Conservation (phyloP, 441 rosid genomes). For the Arabidopsis hybrid region DNA sequence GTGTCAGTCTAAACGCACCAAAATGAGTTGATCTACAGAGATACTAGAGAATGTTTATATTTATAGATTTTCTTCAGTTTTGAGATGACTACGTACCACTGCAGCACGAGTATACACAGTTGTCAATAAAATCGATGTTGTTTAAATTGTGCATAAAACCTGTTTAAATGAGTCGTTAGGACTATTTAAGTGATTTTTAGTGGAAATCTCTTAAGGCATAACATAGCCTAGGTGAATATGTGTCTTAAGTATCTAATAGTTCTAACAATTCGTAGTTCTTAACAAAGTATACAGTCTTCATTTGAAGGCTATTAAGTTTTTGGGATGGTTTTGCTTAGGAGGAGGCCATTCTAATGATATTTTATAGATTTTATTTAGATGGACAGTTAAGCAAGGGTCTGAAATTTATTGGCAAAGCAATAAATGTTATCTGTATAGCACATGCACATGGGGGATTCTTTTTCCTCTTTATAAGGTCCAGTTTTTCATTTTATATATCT, state of each 20-base stretch:
- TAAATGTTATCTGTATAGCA: conserved; percentile 40
- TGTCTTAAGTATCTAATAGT: background rate
- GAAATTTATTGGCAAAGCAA: conserved; percentile 36
- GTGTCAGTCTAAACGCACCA: too few species aligned
- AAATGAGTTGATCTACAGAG: too few species aligned
- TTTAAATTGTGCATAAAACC: too few species aligned
- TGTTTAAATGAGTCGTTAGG: too few species aligned
- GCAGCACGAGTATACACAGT: too few species aligned
- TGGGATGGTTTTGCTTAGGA: conserved; percentile 12
- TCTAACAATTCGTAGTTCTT: background rate
- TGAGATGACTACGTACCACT: too few species aligned
- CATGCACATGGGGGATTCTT: conserved; percentile 41
- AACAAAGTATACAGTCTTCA: background rate
- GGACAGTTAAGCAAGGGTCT: conserved; percentile 37
- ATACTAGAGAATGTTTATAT: too few species aligned
- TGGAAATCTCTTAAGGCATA: too few species aligned
- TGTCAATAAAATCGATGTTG: too few species aligned
- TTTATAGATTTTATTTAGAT: conserved; percentile 5
- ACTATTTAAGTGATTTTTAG: too few species aligned
- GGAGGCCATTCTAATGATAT: background rate
- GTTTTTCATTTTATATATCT: conserved; percentile 8
- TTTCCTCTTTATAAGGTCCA: conserved; percentile 38
- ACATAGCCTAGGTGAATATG: background rate
- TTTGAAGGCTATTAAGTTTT: conserved; percentile 8
- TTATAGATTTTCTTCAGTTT: too few species aligned